A percentile compares a stretch with the other conserved stretches of the same genome.
Evolutionary conservation across 352 stramenopile genomes (phyloP).

Genomic region (Elongisporangium undulatum): DNA sequence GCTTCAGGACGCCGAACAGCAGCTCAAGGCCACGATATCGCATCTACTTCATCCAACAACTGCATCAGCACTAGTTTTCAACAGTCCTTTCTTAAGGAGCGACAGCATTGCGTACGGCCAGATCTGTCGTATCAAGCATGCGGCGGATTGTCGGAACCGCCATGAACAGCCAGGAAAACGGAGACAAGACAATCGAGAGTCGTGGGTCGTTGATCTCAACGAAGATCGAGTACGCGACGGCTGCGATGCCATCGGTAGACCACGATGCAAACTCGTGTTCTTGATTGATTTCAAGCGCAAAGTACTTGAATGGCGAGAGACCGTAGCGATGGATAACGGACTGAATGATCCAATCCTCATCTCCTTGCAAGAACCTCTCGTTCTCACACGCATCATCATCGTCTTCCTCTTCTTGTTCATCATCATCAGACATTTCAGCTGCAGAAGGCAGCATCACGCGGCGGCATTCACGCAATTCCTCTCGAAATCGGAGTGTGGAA

Average conservation of each 20-base stretch:
- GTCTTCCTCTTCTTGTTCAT: slow-evolving; percentile 15
- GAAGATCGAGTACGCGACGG: slow-evolving; percentile 30
- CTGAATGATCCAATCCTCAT: slow-evolving; percentile 31
- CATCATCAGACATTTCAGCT: slow-evolving; percentile 13
- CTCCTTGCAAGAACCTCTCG: slow-evolving; percentile 6
- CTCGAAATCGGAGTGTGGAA: slow-evolving; percentile 47
- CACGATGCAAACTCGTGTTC: slow-evolving; percentile 59
- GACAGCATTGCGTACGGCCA: slow-evolving; percentile 12
- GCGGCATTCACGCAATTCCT: slow-evolving; percentile 37
- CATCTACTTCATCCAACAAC: slow-evolving; percentile 12
- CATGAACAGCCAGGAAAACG: slow-evolving; percentile 44
- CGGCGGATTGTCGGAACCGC: slow-evolving; percentile 29
- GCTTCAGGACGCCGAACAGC: slow-evolving; percentile 7
- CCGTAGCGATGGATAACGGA: slow-evolving; percentile 20
- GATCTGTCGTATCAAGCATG: slow-evolving; percentile 32
- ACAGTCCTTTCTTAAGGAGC: not conserved
- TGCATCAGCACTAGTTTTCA: not conserved
- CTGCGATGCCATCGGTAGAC: slow-evolving; percentile 39
- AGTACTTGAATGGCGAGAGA: slow-evolving; percentile 40
- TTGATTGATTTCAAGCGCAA: slow-evolving; percentile 37
- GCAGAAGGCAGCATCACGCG: slow-evolving; percentile 29
- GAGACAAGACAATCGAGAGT: slow-evolving; percentile 20
- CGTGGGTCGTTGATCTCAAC: slow-evolving; percentile 2
- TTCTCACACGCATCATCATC: slow-evolving; percentile 9
- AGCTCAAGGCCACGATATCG: slow-evolving; percentile 26